These are phyloP conservation scores for Cyclotella distinguenda DNA, from an alignment of 108 stramenopile genomes.

Conservation along the genomic window DNA sequence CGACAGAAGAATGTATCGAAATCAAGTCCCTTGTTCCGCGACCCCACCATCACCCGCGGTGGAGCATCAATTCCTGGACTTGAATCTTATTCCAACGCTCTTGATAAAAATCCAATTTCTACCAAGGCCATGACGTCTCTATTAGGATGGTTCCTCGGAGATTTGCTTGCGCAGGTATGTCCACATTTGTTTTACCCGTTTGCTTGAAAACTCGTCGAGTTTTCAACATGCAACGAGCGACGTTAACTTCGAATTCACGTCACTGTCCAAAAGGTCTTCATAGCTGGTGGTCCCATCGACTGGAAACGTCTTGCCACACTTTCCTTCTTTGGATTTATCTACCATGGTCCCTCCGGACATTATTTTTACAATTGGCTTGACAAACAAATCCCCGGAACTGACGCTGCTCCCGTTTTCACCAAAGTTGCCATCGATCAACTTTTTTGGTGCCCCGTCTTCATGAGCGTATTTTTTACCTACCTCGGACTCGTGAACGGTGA, in stretches of 20 bases:
- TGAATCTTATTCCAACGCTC: slow-evolving; percentile 90
- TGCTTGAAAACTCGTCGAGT: slow-evolving; percentile 2
- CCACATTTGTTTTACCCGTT: not conserved
- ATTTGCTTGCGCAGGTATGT: slow-evolving; percentile 94
- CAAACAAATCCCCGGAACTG: slow-evolving; percentile 82
- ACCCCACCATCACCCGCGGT: slow-evolving; percentile 75
- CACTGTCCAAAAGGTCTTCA: slow-evolving; percentile 72
- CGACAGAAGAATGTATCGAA: slow-evolving; percentile 59
- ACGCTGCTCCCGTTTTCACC: slow-evolving; percentile 65
- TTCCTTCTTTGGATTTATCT: slow-evolving; percentile 92
- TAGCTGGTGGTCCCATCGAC: slow-evolving; percentile 90
- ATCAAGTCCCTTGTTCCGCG: slow-evolving; percentile 73
- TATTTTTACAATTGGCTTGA: slow-evolving; percentile 99
- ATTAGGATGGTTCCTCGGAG: slow-evolving; percentile 95
- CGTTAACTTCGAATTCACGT: not conserved
- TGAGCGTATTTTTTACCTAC: slow-evolving; percentile 97
- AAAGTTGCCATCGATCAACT: slow-evolving; percentile 97
- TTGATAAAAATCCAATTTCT: slow-evolving; percentile 90
- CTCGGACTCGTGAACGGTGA: slow-evolving; percentile 94
- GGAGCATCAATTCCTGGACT: slow-evolving; percentile 89
- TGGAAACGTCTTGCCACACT: slow-evolving; percentile 91
- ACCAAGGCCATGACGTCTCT: slow-evolving; percentile 95
- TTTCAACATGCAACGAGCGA: not conserved
- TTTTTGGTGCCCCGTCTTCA: slow-evolving; percentile 96
- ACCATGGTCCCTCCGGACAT: slow-evolving; percentile 98